A percentile compares a stretch with the other conserved stretches of the same genome.
phyloP scores from a whole-genome alignment of 2,329 filamentous ascomycete genomes.

The Amphichorda felina region DNA sequence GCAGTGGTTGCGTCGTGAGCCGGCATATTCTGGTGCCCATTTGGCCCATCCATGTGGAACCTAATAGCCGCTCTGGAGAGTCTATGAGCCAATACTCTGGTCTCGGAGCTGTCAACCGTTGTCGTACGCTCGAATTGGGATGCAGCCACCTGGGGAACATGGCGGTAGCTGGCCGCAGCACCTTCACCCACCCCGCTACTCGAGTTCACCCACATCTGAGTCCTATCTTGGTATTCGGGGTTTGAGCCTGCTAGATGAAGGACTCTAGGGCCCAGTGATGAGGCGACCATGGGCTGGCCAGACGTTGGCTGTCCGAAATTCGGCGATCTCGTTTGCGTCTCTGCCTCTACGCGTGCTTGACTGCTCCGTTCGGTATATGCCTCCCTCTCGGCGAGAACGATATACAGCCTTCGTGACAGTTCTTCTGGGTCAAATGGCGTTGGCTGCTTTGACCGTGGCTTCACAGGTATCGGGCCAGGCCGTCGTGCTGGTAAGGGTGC shows the following conservation, averaged over 20 bases:
- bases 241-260: neutral
- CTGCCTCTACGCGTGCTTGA: constrained; percentile 13
- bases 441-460: constrained; percentile 1
- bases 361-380: constrained; percentile 22
- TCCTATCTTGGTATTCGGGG: constrained; percentile 2
- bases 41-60: constrained; percentile 23
- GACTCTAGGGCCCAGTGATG: no score
- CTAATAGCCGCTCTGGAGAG: constrained; percentile 30
- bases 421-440: constrained; percentile 39
- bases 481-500: neutral
- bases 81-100: constrained; percentile 19
- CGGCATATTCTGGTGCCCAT: constrained; percentile 17
- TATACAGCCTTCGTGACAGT: constrained; percentile 36
- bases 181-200: no score
- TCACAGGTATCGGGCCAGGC: neutral
- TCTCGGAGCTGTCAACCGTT: constrained; percentile 13
- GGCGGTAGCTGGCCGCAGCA: constrained; percentile 22
- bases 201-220: no score
- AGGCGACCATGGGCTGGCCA: neutral
- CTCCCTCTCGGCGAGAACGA: constrained; percentile 38
- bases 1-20: no score
- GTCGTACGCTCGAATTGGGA: constrained; percentile 42
- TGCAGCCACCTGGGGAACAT: constrained; percentile 42
- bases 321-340: constrained; percentile 5
- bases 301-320: neutral